These are phyloP conservation scores for Boletus pseudopeckii DNA, from an alignment of 768 basidiomycete genomes.

Conservation along the genomic window DNA sequence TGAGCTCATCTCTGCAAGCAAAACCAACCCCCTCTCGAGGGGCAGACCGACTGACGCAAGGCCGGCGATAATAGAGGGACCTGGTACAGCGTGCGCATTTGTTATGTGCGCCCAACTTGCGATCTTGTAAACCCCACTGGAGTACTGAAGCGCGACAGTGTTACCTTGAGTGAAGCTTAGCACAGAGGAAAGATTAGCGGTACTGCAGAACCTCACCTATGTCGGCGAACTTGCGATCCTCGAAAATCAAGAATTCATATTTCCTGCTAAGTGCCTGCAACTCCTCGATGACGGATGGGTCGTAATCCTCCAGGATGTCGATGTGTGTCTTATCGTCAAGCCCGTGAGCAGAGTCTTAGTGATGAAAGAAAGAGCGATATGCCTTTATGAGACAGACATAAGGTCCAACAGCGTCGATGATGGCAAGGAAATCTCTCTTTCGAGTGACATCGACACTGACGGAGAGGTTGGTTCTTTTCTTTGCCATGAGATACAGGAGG, in stretches of 20 bases:
- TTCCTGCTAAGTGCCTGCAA: conserved; percentile 69
- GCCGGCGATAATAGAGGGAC: conserved; percentile 92
- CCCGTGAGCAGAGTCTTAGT: conserved; percentile 21
- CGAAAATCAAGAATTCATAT: conserved; percentile 94
- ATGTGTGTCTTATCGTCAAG: conserved; percentile 77
- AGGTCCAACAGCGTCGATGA: conserved; percentile 87
- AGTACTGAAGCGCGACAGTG: conserved; percentile 94
- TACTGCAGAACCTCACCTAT: conserved; percentile 60
- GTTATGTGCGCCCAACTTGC: conserved; percentile 96
- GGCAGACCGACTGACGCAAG: conserved; percentile 84
- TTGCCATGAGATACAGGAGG: conserved; percentile 77
- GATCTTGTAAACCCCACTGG: conserved; percentile 88
- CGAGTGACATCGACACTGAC: conserved; percentile 94
- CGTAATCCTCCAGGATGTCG: conserved; percentile 93
- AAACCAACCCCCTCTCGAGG: conserved; percentile 75
- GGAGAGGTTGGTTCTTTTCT: conserved; percentile 88
- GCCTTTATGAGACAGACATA: conserved; percentile 94
- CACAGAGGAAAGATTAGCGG: background rate
- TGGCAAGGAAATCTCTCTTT: conserved; percentile 70
- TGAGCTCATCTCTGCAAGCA: conserved; percentile 96
- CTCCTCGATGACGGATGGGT: conserved; percentile 61
- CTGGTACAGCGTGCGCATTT: conserved; percentile 94
- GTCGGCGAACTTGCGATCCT: conserved; percentile 98
- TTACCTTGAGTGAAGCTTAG: conserved; percentile 60
- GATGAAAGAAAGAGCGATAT: conserved; percentile 24